Conservation (phyloP, 192 early-diverging fungal species). For the Gonapodya sp. region DNA sequence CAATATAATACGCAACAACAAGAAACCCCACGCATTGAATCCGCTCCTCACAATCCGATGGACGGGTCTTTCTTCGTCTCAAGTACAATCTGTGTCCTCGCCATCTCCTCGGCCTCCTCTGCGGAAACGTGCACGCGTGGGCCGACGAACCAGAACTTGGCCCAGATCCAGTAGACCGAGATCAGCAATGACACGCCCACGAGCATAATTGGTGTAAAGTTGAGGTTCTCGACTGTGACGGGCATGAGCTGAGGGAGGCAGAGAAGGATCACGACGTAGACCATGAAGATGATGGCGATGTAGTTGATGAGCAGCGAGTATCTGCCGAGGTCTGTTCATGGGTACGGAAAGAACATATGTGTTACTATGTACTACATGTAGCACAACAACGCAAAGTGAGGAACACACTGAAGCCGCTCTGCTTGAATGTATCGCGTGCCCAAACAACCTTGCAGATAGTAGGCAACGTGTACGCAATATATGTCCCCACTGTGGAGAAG, state of each 20-base stretch:
- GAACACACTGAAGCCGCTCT: background rate
- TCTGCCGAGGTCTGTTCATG: constrained; percentile 6
- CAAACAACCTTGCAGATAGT: background rate
- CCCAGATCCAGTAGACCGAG: constrained; percentile 18
- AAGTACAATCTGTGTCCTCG: background rate
- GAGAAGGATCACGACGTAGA: background rate
- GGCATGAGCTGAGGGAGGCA: constrained; percentile 9
- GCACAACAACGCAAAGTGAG: too few relatives aligned
- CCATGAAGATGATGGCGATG: background rate
- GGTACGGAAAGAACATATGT: background rate
- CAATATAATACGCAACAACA: too few relatives aligned
- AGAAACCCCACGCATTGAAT: too few relatives aligned
- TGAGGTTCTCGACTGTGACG: constrained; percentile 7
- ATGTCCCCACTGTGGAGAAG: constrained; percentile 1
- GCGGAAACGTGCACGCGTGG: background rate
- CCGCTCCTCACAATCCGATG: background rate
- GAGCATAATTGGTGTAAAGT: constrained; percentile 5
- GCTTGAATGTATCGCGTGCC: constrained; percentile 1
- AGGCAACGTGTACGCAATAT: background rate
- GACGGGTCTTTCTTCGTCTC: background rate
- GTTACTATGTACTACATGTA: too few relatives aligned
- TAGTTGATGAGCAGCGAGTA: constrained; percentile 3
- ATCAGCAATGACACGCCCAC: background rate
- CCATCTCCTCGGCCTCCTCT: background rate
- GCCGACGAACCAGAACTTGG: constrained; percentile 20